phyloP scores from a whole-genome alignment of 2,329 filamentous ascomycete genomes.

The Didymella arachidicola region DNA sequence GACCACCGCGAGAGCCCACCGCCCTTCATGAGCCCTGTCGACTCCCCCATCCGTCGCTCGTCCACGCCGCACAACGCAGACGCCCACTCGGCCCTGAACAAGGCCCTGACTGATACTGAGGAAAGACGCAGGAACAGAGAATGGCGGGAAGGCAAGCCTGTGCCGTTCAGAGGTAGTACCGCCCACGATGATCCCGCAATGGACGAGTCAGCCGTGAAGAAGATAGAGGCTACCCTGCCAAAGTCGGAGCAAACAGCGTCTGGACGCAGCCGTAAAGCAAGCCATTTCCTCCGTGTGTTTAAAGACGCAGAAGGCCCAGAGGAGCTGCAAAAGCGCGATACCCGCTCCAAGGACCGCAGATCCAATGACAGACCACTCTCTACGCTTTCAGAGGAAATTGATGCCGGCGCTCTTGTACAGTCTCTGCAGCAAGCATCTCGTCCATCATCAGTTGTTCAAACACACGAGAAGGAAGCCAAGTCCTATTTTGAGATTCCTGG shows the following conservation, averaged over 20 bases:
- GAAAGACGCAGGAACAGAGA: conserved; percentile 58
- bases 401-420: conserved; percentile 27
- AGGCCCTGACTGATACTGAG: conserved; percentile 45
- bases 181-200: conserved; percentile 52
- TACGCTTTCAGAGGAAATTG: conserved; percentile 37
- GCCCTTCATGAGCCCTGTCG: conserved; percentile 50
- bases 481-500: conserved; percentile 41
- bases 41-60: conserved; percentile 46
- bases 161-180: conserved; percentile 51
- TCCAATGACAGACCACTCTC: conserved; percentile 40
- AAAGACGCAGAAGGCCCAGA: conserved; percentile 66
- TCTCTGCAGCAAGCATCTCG: conserved; percentile 31
- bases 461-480: conserved; percentile 25
- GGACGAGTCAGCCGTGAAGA: conserved; percentile 64
- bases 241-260: conserved; percentile 63
- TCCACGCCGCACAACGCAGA: conserved; percentile 40
- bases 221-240: conserved; percentile 69
- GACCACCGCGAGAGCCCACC: conserved; percentile 42
- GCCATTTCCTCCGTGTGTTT: conserved; percentile 70
- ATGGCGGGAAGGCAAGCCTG: conserved; percentile 59
- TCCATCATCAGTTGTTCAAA: conserved; percentile 38
- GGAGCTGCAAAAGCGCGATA: conserved; percentile 60
- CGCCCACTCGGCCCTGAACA: conserved; percentile 33
- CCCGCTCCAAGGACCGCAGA: conserved; percentile 51
- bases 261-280: conserved; percentile 70